phyloP scores from a whole-genome alignment of 1,284 basidiomycete species.

The Xerocomus amazonicus region DNA sequence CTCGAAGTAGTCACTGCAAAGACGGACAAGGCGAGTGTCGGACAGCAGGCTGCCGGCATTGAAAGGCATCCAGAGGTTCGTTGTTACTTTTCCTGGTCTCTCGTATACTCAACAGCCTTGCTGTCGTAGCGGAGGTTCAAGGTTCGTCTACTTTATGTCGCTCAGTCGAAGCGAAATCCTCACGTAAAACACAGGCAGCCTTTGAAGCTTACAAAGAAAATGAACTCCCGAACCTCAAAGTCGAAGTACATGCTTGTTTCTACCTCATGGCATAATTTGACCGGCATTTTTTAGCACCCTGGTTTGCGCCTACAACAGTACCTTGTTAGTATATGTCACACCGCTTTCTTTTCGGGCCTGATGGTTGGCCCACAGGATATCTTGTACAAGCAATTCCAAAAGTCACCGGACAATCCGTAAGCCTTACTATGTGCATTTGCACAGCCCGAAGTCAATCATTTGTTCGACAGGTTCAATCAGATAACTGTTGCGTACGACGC shows the following conservation, averaged over 20 bases:
- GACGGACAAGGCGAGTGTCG: slow-evolving; percentile 88
- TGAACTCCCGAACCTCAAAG: slow-evolving; percentile 75
- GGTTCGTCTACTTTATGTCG: slow-evolving; percentile 33
- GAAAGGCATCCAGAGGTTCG: slow-evolving; percentile 93
- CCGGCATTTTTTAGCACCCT: slow-evolving; percentile 53
- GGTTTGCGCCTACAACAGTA: slow-evolving; percentile 85
- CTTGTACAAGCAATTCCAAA: slow-evolving; percentile 82
- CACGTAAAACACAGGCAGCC: slow-evolving; percentile 53
- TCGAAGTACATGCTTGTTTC: slow-evolving; percentile 53
- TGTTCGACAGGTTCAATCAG: slow-evolving; percentile 71
- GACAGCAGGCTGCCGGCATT: slow-evolving; percentile 77
- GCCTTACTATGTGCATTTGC: slow-evolving; percentile 25
- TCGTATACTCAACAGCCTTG: slow-evolving; percentile 5
- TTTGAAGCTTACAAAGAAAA: slow-evolving; percentile 91
- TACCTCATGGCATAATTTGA: slow-evolving; percentile 2
- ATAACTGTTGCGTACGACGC: slow-evolving; percentile 76
- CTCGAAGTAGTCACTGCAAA: slow-evolving; percentile 87
- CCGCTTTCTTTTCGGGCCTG: slow-evolving; percentile 11
- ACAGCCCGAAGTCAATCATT: slow-evolving; percentile 3
- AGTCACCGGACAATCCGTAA: slow-evolving; percentile 86
- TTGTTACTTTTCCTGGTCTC: slow-evolving; percentile 15
- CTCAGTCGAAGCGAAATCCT: slow-evolving; percentile 1
- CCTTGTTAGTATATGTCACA: slow-evolving; percentile 46
- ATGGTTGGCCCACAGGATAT: slow-evolving; percentile 48
- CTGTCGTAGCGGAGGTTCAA: slow-evolving; percentile 75